phyloP scores from a whole-genome alignment of 495 filamentous ascomycete genomes.

The Neurospora cerealis region DNA sequence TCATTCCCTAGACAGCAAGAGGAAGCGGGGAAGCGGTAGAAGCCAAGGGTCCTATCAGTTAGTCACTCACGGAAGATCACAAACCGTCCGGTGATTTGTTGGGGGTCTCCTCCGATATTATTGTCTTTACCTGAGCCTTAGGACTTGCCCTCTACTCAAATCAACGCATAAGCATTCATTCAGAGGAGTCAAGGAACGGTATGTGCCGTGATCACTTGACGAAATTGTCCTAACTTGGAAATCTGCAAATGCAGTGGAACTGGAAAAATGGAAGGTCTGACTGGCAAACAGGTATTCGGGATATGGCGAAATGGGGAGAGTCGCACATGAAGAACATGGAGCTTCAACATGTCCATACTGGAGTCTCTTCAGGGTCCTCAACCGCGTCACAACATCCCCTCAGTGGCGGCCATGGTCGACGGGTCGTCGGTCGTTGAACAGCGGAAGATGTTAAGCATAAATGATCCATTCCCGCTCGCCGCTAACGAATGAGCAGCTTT shows the following conservation, averaged over 20 bases:
- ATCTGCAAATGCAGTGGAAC: background rate
- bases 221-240: background rate
- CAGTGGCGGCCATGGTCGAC: background rate
- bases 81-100: background rate
- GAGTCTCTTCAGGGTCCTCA: background rate
- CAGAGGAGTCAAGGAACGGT: background rate
- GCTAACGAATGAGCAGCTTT: background rate
- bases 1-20: background rate
- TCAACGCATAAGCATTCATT: background rate
- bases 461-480: background rate
- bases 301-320: background rate
- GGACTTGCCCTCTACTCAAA: background rate
- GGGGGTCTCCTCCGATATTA: background rate
- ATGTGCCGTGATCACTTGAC: background rate
- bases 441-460: background rate
- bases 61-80: background rate
- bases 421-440: background rate
- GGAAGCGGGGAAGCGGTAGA: background rate
- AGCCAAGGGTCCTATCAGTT: background rate
- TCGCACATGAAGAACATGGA: background rate
- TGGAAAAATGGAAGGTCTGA: background rate
- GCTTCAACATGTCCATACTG: background rate
- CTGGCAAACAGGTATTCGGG: background rate
- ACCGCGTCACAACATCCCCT: background rate
- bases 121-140: background rate